Percentiles rank a stretch among this genome's conserved stretches.
Evolutionary conservation across 2,329 filamentous ascomycete species (phyloP).

Genomic region (Emmonsiellopsis sp.): DNA sequence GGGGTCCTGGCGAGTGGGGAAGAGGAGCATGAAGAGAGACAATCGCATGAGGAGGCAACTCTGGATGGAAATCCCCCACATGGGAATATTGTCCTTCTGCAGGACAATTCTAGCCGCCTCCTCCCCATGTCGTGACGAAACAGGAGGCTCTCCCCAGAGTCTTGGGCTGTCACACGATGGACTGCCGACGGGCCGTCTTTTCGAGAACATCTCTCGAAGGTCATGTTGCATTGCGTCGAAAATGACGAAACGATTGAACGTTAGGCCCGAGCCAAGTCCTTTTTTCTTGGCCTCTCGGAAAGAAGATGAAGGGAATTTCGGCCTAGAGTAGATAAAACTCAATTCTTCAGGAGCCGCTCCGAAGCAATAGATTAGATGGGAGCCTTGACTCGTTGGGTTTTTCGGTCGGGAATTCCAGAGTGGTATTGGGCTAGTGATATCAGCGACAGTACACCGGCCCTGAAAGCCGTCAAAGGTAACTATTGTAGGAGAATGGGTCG

Average conservation of each 20-base stretch:
- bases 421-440: background rate
- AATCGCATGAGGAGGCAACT: background rate
- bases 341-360: too few relatives aligned
- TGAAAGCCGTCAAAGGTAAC: background rate
- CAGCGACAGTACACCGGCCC: background rate
- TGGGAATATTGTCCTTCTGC: background rate
- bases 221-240: background rate
- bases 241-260: background rate
- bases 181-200: background rate
- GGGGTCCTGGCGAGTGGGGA: background rate
- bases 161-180: background rate
- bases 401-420: background rate
- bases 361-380: too few relatives aligned
- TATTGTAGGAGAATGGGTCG: background rate
- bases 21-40: background rate
- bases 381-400: too few relatives aligned
- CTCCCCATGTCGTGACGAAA: background rate
- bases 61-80: background rate
- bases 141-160: background rate
- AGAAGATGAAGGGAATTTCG: background rate
- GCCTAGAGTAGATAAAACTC: too few relatives aligned
- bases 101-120: background rate
- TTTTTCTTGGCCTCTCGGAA: background rate
- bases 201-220: background rate
- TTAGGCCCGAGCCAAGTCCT: too few relatives aligned